A percentile compares a stretch with the other conserved stretches of the same genome.
phyloP scores from a whole-genome alignment of 2,329 filamentous ascomycete genomes.

The Botrytis aclada region DNA sequence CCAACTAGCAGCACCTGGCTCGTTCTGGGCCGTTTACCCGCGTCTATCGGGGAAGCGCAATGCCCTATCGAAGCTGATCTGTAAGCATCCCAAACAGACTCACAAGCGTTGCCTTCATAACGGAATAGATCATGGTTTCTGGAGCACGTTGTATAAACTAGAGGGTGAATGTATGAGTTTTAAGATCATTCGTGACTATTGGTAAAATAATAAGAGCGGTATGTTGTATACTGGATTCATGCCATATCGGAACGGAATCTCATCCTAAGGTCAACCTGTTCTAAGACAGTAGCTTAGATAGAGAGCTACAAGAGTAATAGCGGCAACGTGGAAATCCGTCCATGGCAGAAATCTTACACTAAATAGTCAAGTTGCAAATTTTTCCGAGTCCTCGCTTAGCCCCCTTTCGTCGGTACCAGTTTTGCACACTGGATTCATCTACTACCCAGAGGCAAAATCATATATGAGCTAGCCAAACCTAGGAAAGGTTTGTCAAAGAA shows the following conservation, averaged over 20 bases:
- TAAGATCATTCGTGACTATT: not conserved
- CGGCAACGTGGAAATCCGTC: accelerated
- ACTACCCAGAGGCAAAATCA: no score
- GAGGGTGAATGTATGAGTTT: not conserved
- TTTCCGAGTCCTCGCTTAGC: not conserved
- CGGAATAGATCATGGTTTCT: not conserved
- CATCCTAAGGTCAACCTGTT: not conserved
- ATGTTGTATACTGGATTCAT: not conserved
- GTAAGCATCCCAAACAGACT: not conserved
- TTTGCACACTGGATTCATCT: no score
- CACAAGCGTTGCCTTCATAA: not conserved
- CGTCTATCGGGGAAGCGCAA: not conserved
- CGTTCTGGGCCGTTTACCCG: not conserved
- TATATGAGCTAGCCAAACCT: not conserved
- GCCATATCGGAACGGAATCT: no score
- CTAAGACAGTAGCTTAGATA: no score
- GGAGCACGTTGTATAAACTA: not conserved
- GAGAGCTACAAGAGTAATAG: not conserved
- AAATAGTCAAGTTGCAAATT: not conserved
- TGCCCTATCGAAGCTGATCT: not conserved
- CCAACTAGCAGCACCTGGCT: not conserved
- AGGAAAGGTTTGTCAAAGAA: no score
- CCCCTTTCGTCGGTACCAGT: no score
- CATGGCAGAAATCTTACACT: not conserved
- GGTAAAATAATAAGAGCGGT: no score